Evolutionary conservation across 1,284 basidiomycete species (phyloP), one percentile per base, ranked within the genome.

Genomic region (Athelia psychrophila): DNA sequence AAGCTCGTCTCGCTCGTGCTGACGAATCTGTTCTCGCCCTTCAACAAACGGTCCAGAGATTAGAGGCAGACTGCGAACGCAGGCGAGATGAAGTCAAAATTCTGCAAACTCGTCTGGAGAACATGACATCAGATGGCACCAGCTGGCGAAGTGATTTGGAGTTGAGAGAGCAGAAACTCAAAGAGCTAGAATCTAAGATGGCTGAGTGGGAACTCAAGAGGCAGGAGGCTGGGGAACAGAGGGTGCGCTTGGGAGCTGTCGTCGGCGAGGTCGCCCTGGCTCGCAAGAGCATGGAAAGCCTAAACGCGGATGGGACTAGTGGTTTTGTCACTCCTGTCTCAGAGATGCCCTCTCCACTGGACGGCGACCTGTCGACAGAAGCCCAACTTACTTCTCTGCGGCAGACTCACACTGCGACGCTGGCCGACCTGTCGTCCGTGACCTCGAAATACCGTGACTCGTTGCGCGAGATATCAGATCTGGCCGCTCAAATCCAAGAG

Each of bases 381-480:
- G 70, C 68, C 40, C 86, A 89, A 64, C 71, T 90, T 20, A 63
- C 83, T 19, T 74, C 78, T 16, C 76, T 94, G 20, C 88, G 88
- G 61, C 80, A 87, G 61, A 90, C 86, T 1, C 84, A 93, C 60
- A 80, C 86, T 42, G 84, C 84, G 19, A 93, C 93, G 1, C 78
- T 95, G 10, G 76, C 83, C 2, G 90, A 95, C 63, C 78, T 95
- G 24, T 85, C 91, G 9, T 75, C 81, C 2, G 80, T 95, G 33
- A 87, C 88, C 3, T 70, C 73, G 38, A 94, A 93, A 66, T 96
- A 96, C 65, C 85, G 87, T 33, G 89, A 95, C 58, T 89, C 94
- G n/a, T 77, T 96, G 24, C 80, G 81, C 52, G 91, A 95, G 66
- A 93, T 97, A 55, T 88, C 88, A 13, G 91, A 94, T 57, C 79